Evolutionary conservation across 2,329 filamentous ascomycete species (phyloP).

Genomic region (Aspergillus luchuensis): DNA sequence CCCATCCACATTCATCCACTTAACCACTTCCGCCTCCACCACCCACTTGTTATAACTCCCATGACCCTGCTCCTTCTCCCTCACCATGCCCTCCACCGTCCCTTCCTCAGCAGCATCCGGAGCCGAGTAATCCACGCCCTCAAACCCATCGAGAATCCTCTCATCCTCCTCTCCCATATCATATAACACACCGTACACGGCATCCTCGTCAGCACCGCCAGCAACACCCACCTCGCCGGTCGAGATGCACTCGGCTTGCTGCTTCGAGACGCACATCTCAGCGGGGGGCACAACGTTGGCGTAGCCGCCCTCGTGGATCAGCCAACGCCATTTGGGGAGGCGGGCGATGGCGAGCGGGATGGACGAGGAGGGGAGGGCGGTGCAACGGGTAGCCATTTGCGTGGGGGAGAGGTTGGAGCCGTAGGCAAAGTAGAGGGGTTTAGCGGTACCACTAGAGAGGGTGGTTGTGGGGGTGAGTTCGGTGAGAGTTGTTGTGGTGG

Average conservation of each 20-base stretch:
- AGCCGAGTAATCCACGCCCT: slow-evolving; percentile 36
- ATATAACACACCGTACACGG: slow-evolving; percentile 46
- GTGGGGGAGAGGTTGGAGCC: slow-evolving; percentile 47
- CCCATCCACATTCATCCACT: slow-evolving; percentile 33
- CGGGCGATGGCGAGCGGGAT: slow-evolving; percentile 43
- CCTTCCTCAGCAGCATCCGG: slow-evolving; percentile 3
- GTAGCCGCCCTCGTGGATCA: slow-evolving; percentile 46
- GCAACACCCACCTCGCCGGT: slow-evolving; percentile 14
- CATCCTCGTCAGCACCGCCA: slow-evolving; percentile 22
- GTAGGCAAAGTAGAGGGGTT: slow-evolving; percentile 47
- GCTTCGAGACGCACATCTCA: slow-evolving; percentile 22
- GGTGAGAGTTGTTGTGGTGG: slow-evolving; percentile 7
- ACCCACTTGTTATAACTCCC: slow-evolving; percentile 45
- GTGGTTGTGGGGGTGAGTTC: slow-evolving; percentile 10
- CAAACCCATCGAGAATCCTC: slow-evolving; percentile 40
- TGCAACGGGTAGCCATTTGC: slow-evolving; percentile 44
- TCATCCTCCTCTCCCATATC: slow-evolving; percentile 42
- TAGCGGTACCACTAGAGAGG: slow-evolving; percentile 6
- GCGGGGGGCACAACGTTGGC: slow-evolving; percentile 43
- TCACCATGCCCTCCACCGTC: slow-evolving; percentile 9
- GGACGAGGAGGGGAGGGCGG: slow-evolving; percentile 34
- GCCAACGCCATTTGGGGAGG: slow-evolving; percentile 43
- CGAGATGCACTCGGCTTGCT: slow-evolving; percentile 5
- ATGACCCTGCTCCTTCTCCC: slow-evolving; percentile 36
- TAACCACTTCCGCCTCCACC: slow-evolving; percentile 30